Percentiles rank a stretch among this genome's conserved stretches.
phyloP scores from a whole-genome alignment of 495 filamentous ascomycete species.

The Corynascus novoguineensis region DNA sequence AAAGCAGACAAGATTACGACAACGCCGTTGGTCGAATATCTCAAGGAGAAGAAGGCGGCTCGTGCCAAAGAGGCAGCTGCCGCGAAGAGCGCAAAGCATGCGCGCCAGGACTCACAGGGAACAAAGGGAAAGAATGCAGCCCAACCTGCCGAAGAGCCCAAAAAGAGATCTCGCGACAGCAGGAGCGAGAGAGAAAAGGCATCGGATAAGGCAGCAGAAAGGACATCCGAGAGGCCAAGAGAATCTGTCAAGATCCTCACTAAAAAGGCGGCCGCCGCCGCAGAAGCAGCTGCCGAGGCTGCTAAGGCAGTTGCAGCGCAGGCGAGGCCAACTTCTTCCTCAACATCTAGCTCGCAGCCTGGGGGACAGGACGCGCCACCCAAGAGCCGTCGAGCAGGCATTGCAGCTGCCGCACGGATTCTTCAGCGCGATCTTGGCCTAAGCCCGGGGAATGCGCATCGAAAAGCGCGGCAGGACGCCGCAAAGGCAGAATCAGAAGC shows the following conservation, averaged over 20 bases:
- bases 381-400: conserved; percentile 59
- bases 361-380: conserved; percentile 28
- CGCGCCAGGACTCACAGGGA: conserved; percentile 40
- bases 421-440: conserved; percentile 86
- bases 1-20: conserved; percentile 64
- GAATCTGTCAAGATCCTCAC: conserved; percentile 78
- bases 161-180: conserved; percentile 40
- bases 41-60: conserved; percentile 84
- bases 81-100: conserved; percentile 45
- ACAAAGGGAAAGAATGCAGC: conserved; percentile 46
- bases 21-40: conserved; percentile 84
- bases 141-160: conserved; percentile 46
- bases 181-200: conserved; percentile 58
- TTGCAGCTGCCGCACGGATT: conserved; percentile 73
- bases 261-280: conserved; percentile 51
- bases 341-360: conserved; percentile 10
- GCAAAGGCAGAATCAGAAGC: conserved; percentile 46
- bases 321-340: conserved; percentile 26
- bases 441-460: conserved; percentile 54
- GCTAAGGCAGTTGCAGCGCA: conserved; percentile 37
- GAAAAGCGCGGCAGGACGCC: conserved; percentile 47
- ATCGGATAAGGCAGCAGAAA: background rate
- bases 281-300: conserved; percentile 47
- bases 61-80: conserved; percentile 66
- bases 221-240: conserved; percentile 42